phyloP scores from a whole-genome alignment of 2,329 filamentous ascomycete species.

The Apiospora aurea region DNA sequence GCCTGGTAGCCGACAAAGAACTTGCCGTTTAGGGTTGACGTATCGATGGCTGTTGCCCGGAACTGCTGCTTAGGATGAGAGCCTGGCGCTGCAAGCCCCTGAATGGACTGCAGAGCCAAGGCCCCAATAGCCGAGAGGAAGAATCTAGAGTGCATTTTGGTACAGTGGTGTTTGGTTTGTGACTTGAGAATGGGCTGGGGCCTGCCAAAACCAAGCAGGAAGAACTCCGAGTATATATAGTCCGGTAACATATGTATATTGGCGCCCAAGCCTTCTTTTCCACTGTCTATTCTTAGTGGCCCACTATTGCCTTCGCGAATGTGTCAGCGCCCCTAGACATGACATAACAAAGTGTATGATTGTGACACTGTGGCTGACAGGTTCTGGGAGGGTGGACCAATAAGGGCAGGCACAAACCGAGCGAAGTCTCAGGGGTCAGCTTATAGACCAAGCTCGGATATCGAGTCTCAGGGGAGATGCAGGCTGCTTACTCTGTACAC shows the following conservation, averaged over 20 bases:
- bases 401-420: neutral
- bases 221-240: neutral
- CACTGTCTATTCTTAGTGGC: neutral
- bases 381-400: neutral
- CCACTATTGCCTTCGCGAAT: neutral
- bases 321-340: constrained; percentile 12
- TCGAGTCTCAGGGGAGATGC: neutral
- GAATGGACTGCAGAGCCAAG: neutral
- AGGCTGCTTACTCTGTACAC: neutral
- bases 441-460: neutral
- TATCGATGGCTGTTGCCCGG: constrained; percentile 31
- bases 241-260: neutral
- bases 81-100: neutral
- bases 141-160: neutral
- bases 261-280: neutral
- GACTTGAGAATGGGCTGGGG: neutral
- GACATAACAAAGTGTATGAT: neutral
- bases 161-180: neutral
- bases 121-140: neutral
- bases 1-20: constrained; percentile 38
- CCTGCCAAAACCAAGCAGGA: neutral
- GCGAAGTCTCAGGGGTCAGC: neutral
- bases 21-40: constrained; percentile 37
- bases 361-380: constrained; percentile 1
- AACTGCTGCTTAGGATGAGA: neutral